Evolutionary conservation across 768 basidiomycete genomes (phyloP).

Genomic region (Lactarius sp.): DNA sequence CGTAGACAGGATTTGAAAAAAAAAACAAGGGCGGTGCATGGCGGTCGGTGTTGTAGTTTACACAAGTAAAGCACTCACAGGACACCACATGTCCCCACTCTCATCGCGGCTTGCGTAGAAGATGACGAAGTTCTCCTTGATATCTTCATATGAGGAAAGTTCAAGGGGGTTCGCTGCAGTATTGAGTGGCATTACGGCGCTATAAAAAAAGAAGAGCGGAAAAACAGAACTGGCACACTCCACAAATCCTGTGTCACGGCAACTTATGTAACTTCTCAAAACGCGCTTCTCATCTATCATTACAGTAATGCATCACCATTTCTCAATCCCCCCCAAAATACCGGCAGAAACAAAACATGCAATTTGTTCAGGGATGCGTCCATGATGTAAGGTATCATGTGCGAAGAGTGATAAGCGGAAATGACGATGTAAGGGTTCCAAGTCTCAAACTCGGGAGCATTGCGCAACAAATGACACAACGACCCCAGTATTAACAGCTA

Average conservation of each 20-base stretch:
- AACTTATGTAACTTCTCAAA: background rate
- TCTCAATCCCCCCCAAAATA: background rate
- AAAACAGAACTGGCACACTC: background rate
- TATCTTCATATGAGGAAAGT: constrained; percentile 36
- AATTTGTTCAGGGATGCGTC: background rate
- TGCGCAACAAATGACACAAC: background rate
- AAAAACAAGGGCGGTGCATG: no score
- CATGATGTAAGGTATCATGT: background rate
- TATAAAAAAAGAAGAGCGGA: background rate
- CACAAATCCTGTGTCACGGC: background rate
- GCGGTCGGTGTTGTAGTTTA: background rate
- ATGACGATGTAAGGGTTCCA: background rate
- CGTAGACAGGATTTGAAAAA: constrained; percentile 6
- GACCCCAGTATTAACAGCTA: background rate
- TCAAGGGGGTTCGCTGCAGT: constrained; percentile 35
- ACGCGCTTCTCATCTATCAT: background rate
- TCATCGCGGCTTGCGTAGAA: constrained; percentile 64
- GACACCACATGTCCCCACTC: constrained; percentile 65
- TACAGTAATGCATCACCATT: no score
- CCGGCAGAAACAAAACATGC: background rate
- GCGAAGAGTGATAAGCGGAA: no score
- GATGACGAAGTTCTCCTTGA: constrained; percentile 52
- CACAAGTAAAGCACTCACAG: constrained; percentile 39
- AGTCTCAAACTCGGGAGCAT: background rate
- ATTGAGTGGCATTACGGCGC: constrained; percentile 23